Conservation (phyloP, 768 basidiomycete genomes). For the Pleurotus tuber-regium region DNA sequence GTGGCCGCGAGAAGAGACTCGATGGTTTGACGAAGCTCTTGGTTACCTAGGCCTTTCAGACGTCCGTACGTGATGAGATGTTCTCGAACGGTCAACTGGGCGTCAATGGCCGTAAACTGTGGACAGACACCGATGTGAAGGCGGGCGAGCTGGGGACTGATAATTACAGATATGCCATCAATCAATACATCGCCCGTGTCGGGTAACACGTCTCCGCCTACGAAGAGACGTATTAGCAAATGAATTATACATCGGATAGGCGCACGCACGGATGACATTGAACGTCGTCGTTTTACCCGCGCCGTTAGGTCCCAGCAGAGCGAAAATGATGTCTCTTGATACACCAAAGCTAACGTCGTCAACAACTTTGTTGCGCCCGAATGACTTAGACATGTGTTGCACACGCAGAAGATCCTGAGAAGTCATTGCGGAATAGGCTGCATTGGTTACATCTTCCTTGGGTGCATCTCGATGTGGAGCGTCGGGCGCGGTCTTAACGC, state of each 20-base stretch:
- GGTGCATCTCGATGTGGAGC: conserved; percentile 9
- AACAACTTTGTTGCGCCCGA: conserved; percentile 54
- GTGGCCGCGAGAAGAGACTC: conserved; percentile 57
- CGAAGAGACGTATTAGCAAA: too few species aligned
- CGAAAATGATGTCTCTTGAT: conserved; percentile 60
- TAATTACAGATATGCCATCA: conserved; percentile 61
- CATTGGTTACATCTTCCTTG: conserved; percentile 52
- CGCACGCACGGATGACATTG: conserved; percentile 68
- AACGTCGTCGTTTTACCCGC: conserved; percentile 84
- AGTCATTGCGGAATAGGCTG: conserved; percentile 43
- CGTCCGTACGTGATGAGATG: conserved; percentile 72
- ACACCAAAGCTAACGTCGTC: conserved; percentile 75
- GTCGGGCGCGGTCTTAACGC: neutral
- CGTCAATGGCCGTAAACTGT: conserved; percentile 81
- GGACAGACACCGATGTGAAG: conserved; percentile 78
- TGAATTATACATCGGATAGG: neutral
- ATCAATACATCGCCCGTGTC: conserved; percentile 70
- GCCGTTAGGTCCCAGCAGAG: conserved; percentile 77
- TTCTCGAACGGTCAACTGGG: conserved; percentile 74
- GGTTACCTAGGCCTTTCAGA: conserved; percentile 59
- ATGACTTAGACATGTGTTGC: conserved; percentile 60
- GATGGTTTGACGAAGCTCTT: conserved; percentile 51
- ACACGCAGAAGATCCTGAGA: conserved; percentile 63
- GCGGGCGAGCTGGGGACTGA: conserved; percentile 61
- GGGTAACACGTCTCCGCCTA: conserved; percentile 70